phyloP scores from a whole-genome alignment of 306 rosid genomes.

The Vigna reflexopilosa region DNA sequence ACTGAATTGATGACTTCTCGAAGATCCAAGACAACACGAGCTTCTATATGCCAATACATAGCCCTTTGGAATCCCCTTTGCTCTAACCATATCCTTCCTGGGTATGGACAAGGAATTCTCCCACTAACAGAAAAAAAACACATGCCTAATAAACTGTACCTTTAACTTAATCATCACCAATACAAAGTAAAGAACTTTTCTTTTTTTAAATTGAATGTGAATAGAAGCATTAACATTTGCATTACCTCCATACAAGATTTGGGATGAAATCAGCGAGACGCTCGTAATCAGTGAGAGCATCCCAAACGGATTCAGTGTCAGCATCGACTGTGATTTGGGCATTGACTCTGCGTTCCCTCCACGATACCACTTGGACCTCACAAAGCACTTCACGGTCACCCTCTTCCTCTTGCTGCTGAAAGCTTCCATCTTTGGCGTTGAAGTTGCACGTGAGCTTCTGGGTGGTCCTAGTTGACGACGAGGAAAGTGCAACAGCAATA shows the following conservation, averaged over 20 bases:
- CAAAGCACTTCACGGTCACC: slow-evolving; percentile 66
- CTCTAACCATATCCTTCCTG: slow-evolving; percentile 90
- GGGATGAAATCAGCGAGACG: slow-evolving; percentile 90
- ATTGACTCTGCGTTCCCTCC: slow-evolving; percentile 84
- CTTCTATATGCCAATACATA: slow-evolving; percentile 98
- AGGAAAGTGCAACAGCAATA: slow-evolving; percentile 40
- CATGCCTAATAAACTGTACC: background rate
- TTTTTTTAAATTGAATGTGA: background rate
- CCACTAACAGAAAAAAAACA: slow-evolving; percentile 52
- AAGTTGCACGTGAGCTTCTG: slow-evolving; percentile 47
- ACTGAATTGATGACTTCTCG: slow-evolving; percentile 73
- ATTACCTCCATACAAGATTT: slow-evolving; percentile 86
- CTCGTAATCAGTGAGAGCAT: slow-evolving; percentile 90
- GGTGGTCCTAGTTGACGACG: slow-evolving; percentile 30
- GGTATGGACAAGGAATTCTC: slow-evolving; percentile 87
- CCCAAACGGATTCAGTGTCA: slow-evolving; percentile 77
- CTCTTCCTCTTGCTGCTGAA: slow-evolving; percentile 7
- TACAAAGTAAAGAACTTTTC: background rate
- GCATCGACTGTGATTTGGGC: slow-evolving; percentile 69
- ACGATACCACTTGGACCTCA: slow-evolving; percentile 81
- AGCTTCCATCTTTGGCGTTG: slow-evolving; percentile 33
- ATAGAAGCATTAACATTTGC: background rate
- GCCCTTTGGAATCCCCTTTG: slow-evolving; percentile 96
- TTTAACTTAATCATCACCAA: background rate
- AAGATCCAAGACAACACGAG: slow-evolving; percentile 97